These are phyloP conservation scores for Blastobotrys muscicola DNA, from an alignment of 805 yeast genomes.

Conservation along the genomic window DNA sequence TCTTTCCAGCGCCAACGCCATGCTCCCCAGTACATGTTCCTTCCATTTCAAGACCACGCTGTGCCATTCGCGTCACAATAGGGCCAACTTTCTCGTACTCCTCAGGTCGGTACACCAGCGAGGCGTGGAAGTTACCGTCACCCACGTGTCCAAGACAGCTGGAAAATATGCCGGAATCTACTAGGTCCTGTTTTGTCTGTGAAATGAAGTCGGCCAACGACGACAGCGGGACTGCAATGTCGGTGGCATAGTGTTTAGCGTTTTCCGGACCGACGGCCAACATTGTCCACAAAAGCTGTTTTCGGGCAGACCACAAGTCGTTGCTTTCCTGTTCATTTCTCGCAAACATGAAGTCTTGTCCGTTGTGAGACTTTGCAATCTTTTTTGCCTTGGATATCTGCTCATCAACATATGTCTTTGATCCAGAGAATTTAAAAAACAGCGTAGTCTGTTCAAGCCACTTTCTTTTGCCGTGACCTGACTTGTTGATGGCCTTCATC, in stretches of 20 bases:
- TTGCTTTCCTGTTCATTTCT: slow-evolving; percentile 46
- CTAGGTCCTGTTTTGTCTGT: slow-evolving; percentile 51
- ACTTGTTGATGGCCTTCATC: slow-evolving; percentile 55
- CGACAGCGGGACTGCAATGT: slow-evolving; percentile 76
- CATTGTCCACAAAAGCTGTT: slow-evolving; percentile 56
- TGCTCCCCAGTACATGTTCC: slow-evolving; percentile 88
- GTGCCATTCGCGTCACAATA: slow-evolving; percentile 52
- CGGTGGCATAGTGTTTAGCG: slow-evolving; percentile 63
- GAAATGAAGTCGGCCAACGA: slow-evolving; percentile 52
- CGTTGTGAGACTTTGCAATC: slow-evolving; percentile 47
- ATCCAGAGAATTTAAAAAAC: slow-evolving; percentile 55
- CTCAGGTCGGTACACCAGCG: slow-evolving; percentile 32
- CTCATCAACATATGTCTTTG: slow-evolving; percentile 34
- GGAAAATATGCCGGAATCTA: slow-evolving; percentile 40
- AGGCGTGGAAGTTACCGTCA: slow-evolving; percentile 73
- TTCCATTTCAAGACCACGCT: slow-evolving; percentile 55
- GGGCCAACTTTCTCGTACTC: slow-evolving; percentile 38
- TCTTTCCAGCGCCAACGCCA: slow-evolving; percentile 70
- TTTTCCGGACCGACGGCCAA: slow-evolving; percentile 54
- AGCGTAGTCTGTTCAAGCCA: slow-evolving; percentile 56
- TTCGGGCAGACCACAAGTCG: slow-evolving; percentile 69
- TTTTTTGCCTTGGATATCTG: slow-evolving; percentile 36
- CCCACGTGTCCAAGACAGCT: slow-evolving; percentile 76
- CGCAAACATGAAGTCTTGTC: slow-evolving; percentile 54
- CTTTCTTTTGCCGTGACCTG: slow-evolving; percentile 41